phyloP scores from a whole-genome alignment of 2,329 filamentous ascomycete genomes.

The Keithomyces neogunnii region DNA sequence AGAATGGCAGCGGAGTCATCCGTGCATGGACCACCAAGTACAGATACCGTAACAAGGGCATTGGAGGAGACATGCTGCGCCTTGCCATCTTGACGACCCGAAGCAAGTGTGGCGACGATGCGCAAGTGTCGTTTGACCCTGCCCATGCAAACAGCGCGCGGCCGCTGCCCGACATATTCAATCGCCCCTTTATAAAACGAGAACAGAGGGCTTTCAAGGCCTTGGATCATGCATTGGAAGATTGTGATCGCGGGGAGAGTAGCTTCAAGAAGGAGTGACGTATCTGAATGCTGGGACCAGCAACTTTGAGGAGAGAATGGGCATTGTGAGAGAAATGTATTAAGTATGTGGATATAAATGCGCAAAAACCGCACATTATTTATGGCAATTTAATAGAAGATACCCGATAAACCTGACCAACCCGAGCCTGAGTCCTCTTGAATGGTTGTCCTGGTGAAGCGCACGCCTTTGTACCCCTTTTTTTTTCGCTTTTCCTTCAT shows the following conservation, averaged over 20 bases:
- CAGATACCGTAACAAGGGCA: conserved; percentile 59
- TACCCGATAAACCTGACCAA: too few species aligned
- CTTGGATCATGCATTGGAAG: conserved; percentile 23
- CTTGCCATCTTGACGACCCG: conserved; percentile 59
- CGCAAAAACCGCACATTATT: too few species aligned
- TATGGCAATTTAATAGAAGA: too few species aligned
- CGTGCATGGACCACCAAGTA: conserved; percentile 73
- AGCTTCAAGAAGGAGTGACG: conserved; percentile 4
- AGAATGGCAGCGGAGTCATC: conserved; percentile 55
- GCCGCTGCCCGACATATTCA: conserved; percentile 52
- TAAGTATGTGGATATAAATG: too few species aligned
- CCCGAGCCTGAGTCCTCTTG: too few species aligned
- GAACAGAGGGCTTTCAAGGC: conserved; percentile 45
- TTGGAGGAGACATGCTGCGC: conserved; percentile 64
- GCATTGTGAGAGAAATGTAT: too few species aligned
- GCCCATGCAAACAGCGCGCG: conserved; percentile 65
- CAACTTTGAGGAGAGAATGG: not conserved
- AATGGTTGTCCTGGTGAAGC: too few species aligned
- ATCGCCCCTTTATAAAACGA: conserved; percentile 43
- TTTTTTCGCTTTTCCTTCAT: too few species aligned
- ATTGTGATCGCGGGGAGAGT: conserved; percentile 9
- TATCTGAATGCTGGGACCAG: not conserved
- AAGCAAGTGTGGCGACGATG: conserved; percentile 52
- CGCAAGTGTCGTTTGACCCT: conserved; percentile 58
- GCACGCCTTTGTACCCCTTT: too few species aligned